Evolutionary conservation across 352 stramenopile genomes (phyloP).

Genomic region (Halophytophthora batemanensis): DNA sequence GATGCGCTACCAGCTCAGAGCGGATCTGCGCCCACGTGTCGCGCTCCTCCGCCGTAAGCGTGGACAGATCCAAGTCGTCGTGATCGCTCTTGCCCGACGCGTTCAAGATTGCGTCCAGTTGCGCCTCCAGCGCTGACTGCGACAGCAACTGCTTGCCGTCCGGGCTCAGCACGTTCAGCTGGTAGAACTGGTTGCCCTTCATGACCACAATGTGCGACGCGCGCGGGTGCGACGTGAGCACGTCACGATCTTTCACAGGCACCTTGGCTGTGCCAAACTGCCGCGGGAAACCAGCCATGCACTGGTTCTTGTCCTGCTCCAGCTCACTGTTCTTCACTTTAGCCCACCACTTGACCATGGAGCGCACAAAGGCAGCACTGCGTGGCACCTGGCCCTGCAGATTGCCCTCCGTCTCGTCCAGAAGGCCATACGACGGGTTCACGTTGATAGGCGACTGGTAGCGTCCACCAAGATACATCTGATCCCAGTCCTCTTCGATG

Average conservation of each 20-base stretch:
- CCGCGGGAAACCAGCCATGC: conserved; percentile 86
- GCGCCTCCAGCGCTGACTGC: conserved; percentile 59
- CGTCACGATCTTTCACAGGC: conserved; percentile 65
- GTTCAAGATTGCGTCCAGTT: conserved; percentile 71
- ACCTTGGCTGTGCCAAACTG: conserved; percentile 87
- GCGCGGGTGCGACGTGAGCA: conserved; percentile 67
- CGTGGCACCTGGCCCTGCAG: conserved; percentile 64
- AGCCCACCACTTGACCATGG: conserved; percentile 84
- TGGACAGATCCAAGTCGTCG: conserved; percentile 64
- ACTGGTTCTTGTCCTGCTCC: conserved; percentile 89
- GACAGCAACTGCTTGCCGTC: conserved; percentile 83
- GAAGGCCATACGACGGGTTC: conserved; percentile 85
- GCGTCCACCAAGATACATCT: conserved; percentile 89
- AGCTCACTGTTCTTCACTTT: conserved; percentile 88
- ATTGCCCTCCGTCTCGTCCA: conserved; percentile 79
- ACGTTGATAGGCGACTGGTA: conserved; percentile 91
- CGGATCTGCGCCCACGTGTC: conserved; percentile 85
- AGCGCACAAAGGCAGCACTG: conserved; percentile 76
- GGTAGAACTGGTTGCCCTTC: conserved; percentile 81
- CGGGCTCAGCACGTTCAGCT: conserved; percentile 75
- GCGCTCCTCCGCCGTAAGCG: conserved; percentile 79
- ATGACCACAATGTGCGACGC: conserved; percentile 89
- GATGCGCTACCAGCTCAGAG: conserved; percentile 57
- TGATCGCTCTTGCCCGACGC: conserved; percentile 36
- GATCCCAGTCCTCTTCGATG: conserved; percentile 91